Evolutionary conservation across 2,329 filamentous ascomycete genomes (phyloP), one percentile per base, ranked within the genome.

Genomic region (Sporothrix euskadiensis): DNA sequence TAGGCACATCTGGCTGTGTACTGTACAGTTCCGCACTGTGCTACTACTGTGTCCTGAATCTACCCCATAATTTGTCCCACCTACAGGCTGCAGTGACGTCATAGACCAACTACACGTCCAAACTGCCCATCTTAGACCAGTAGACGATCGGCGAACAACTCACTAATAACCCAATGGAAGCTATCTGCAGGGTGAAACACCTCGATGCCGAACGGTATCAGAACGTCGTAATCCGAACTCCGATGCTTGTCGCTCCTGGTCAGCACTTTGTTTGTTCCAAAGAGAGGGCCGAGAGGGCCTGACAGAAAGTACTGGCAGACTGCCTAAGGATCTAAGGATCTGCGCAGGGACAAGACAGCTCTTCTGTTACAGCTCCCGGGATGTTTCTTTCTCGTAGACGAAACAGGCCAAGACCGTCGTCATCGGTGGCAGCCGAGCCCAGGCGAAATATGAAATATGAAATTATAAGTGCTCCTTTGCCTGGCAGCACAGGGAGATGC

Each of bases 21-120:
- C 1, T 1, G 14, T 10, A 66, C 63, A 10, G 63, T 66, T 4
- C 26, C 4, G 41, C 35, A 65, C 59, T 65, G 59, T 65, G 35
- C 35, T 10, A 4, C 9, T 66, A 39, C 61, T 39, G 22, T 44
- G n/a, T 30, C 35, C 47, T 66, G 61, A 12, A 30, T 7, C 7
- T 44, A n/a, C 9, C 39, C 35, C 39, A 47, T 32, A 52, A 10
- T n/a, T n/a, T n/a, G 52, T 2, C 81, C 86, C 61, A 83, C 84
- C 16, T 88, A 84, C 79, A 80, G 81, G 47, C 4, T 84, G 83
- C 79, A 87, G 88, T 77, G 89, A 83, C 78, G 88, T 90, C 77
- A 90, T 89, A 84, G 89, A 87, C 80, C 82, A 88, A n/a, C 85
- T 85, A 61, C 90, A 88, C 88, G 86, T 88, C 59, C 86, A 4